Base-by-base conservation (phyloP, 2,329 filamentous ascomycete genomes). In the Ophidiomyces ophidiicola region DNA sequence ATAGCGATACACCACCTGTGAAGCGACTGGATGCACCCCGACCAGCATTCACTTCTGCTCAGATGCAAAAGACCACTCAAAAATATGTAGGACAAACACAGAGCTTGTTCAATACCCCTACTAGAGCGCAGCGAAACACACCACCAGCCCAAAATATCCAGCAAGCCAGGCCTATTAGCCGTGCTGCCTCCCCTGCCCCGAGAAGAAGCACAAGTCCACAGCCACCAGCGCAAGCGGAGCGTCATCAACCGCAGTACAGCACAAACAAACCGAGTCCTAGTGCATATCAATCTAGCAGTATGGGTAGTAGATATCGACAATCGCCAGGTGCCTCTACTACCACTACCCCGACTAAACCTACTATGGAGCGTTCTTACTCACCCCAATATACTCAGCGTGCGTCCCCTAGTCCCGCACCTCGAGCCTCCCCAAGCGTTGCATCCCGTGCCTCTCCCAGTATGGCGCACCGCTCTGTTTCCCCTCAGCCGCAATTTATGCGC, bases 11-110 rank as follows among this genome's bases (percentile, higher is more conserved):
- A 32, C 74, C 79, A 35, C 30, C 37, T 2, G 72, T 85, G 32
- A 83, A 82, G 55, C 74, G 83, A 43, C 71, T 96, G 3, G 90
- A 86, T 39, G 82, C 88, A 8, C 92, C 90, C 1, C 80, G 88
- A 43, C 86, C 88, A 2, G 90, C 90, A 1, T 85, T 92, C 44
- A 98, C 92, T 0, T 82, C 85, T 3, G 83, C 81, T 46, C 84
- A 90, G 33, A 98, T 98, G 92, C 84, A 94, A 55, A 83, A 93
- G 59, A 84, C 87, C 3, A 90, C 86, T 0, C 81, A 92, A 51
- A 86, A 86, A 59, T 94, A 88, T 53, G 76, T 82, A 15, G 76
- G 78, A 32, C 82, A 94, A 59, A 84, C 83, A 2, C 75, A 84
- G 30, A 85, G 72, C 53, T 79, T 94, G 66, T 90, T 92, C 19